These are phyloP conservation scores for Osmanthus fragrans DNA, from an alignment of 257 asterid species.

Conservation along the genomic window DNA sequence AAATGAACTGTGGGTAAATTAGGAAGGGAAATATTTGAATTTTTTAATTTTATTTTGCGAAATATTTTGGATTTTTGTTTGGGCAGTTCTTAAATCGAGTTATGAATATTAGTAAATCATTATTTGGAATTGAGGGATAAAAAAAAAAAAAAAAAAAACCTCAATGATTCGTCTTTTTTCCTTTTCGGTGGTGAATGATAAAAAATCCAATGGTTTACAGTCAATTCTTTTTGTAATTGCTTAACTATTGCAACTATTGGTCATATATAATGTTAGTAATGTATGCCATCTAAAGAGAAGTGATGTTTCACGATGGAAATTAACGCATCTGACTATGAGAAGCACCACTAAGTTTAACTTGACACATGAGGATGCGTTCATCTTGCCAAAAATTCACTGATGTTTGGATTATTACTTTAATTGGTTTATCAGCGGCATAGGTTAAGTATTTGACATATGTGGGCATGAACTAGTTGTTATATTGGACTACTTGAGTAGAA, in stretches of 20 bases:
- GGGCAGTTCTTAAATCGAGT: background rate
- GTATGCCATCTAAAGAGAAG: background rate
- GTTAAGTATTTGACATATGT: background rate
- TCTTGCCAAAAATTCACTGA: background rate
- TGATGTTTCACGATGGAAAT: background rate
- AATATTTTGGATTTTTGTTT: background rate
- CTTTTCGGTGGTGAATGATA: background rate
- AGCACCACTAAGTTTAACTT: background rate
- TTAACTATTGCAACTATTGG: background rate
- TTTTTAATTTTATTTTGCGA: constrained; percentile 12
- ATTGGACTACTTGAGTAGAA: background rate
- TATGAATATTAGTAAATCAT: background rate
- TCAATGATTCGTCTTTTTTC: background rate
- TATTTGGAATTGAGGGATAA: background rate
- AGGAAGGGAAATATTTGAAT: constrained; percentile 15
- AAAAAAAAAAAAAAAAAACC: too few species aligned
- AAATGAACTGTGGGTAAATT: background rate
- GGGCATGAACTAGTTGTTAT: background rate
- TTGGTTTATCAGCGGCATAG: background rate
- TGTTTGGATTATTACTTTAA: background rate
- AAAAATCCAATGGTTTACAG: background rate
- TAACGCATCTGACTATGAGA: background rate
- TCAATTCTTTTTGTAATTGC: background rate
- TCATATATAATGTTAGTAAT: background rate
- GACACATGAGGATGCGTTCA: background rate